Evolutionary conservation across 805 yeast genomes (phyloP), one percentile per base, ranked within the genome.

Genomic region (Candida boidinii): DNA sequence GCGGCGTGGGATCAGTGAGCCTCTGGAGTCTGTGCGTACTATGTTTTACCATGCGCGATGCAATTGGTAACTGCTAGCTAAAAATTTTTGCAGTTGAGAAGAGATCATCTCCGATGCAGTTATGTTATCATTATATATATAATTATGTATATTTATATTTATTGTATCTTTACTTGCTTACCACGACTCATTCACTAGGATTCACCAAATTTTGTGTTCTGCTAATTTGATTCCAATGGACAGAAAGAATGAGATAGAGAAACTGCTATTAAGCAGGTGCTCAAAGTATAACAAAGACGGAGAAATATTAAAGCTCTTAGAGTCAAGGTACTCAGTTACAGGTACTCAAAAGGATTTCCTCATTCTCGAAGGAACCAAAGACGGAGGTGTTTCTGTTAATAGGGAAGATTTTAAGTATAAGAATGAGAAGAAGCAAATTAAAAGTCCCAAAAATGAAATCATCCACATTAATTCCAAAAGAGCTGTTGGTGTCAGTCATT

Each of bases 291-390:
- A 59, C 44, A 19, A 47, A 36, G 39, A 59, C 43, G 44, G 56
- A 1, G 48, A 56, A 31, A 60, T 70, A 8, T 45, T 56, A 20
- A 59, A 64, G 34, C 50, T 70, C 7, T 43, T 73, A 14, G 66
- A 62, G 31, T 45, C 62, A 3, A 46, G 79, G 32, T 73, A 70
- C 48, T 62, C 74, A 0, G 36, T 54, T 11, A 43, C 52, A 2
- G 76, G 76, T 7, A 58, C 56, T 20, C 74, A 68, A 40, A 69
- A 66, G 46, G 70, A 70, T 16, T 56, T 52, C 27, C 47, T 73
- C 23, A 38, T 66, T 8, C 53, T 71, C 29, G 50, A 55, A 23
- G 57, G 68, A 2, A 59, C 71, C 0, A 60, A 54, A 19, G 36
- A 35, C 10, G 54, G 52, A 5, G 46, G 49, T 17, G 28, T 39